Conservation (phyloP, 768 basidiomycete species). For the Mrakia blollopis region DNA sequence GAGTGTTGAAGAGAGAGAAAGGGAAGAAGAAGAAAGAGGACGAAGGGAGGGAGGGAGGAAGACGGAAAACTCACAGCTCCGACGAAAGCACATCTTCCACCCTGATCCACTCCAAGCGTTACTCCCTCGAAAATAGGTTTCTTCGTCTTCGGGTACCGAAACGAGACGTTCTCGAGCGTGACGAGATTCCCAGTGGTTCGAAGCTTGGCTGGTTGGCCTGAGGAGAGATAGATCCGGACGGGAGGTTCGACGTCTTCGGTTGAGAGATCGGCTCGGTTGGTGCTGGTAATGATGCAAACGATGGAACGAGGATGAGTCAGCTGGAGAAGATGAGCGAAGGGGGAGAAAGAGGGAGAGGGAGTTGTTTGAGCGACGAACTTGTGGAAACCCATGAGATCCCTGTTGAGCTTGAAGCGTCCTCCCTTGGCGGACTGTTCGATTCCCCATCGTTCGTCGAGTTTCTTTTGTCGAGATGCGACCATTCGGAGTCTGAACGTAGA, state of each 20-base stretch:
- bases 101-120: conserved; percentile 47
- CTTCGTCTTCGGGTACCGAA: conserved; percentile 43
- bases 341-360: no score
- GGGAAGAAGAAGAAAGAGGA: neutral
- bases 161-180: conserved; percentile 46
- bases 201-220: conserved; percentile 40
- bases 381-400: conserved; percentile 52
- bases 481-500: conserved; percentile 46
- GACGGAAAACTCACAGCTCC: conserved; percentile 40
- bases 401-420: conserved; percentile 56
- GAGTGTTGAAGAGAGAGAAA: neutral
- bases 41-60: no score
- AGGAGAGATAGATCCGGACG: conserved; percentile 44
- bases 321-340: no score
- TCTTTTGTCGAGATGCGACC: conserved; percentile 60
- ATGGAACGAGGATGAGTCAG: neutral
- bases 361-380: neutral
- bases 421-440: conserved; percentile 49
- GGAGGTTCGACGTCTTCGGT: conserved; percentile 47
- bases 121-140: conserved; percentile 43
- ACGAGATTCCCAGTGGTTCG: conserved; percentile 44
- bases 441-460: conserved; percentile 49
- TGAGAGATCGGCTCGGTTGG: conserved; percentile 47
- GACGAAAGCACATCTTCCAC: conserved; percentile 48
- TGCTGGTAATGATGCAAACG: neutral